Conservation (phyloP, 257 asterid species). For the Nicotiana undulata region DNA sequence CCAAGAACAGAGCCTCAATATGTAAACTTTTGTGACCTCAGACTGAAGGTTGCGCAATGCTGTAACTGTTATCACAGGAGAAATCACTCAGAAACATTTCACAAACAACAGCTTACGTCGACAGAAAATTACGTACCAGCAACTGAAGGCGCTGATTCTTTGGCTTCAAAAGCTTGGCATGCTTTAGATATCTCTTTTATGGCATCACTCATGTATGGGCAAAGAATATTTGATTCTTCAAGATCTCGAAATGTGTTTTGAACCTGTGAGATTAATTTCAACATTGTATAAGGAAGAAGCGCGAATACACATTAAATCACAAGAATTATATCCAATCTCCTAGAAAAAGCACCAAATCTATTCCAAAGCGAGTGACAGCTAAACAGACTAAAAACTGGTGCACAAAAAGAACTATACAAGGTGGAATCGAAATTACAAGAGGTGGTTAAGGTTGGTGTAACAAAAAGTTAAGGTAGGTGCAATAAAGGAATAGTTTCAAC, state of each 20-base stretch:
- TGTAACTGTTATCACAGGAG: slow-evolving; percentile 45
- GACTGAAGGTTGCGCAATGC: slow-evolving; percentile 71
- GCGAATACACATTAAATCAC: background rate
- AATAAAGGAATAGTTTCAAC: background rate
- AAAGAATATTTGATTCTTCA: slow-evolving; percentile 79
- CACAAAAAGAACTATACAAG: background rate
- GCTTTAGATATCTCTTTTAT: slow-evolving; percentile 77
- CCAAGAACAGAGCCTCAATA: slow-evolving; percentile 92
- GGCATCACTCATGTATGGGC: slow-evolving; percentile 71
- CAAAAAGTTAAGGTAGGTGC: background rate
- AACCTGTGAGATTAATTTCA: slow-evolving; percentile 42
- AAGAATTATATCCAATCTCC: background rate
- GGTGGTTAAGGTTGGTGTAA: background rate
- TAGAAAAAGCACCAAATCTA: background rate
- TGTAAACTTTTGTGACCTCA: slow-evolving; percentile 72
- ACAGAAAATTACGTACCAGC: slow-evolving; percentile 49
- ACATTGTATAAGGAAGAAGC: slow-evolving; percentile 1
- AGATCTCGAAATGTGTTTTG: slow-evolving; percentile 66
- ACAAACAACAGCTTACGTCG: background rate
- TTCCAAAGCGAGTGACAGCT: background rate
- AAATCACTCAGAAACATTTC: slow-evolving; percentile 15
- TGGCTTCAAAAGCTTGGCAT: slow-evolving; percentile 71
- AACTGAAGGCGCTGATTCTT: slow-evolving; percentile 85
- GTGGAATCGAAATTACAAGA: background rate
- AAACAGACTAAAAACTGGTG: background rate